Evolutionary conservation across 2,329 filamentous ascomycete species (phyloP).

Genomic region (Chrysoporthe austroafricana): DNA sequence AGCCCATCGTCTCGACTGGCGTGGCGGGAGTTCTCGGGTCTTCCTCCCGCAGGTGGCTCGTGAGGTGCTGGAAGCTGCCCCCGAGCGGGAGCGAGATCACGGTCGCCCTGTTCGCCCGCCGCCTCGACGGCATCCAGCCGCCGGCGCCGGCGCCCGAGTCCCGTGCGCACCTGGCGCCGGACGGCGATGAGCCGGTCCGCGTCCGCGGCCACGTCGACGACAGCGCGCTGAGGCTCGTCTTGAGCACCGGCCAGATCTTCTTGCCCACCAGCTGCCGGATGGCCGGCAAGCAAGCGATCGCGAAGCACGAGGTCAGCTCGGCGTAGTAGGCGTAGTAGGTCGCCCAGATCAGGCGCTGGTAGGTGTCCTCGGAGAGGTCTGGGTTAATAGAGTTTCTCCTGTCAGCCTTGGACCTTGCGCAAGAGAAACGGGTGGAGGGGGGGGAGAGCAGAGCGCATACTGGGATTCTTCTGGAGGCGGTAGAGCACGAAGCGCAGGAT

Average conservation of each 20-base stretch:
- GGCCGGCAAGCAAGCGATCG: conserved; percentile 21
- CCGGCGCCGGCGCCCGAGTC: background rate
- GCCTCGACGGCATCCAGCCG: background rate
- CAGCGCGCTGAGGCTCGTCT: conserved; percentile 7
- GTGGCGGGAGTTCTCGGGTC: background rate
- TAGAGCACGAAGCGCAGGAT: conserved; percentile 5
- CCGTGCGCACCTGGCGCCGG: background rate
- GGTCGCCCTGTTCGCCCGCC: background rate
- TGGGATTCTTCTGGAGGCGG: background rate
- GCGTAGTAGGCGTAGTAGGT: conserved; percentile 16
- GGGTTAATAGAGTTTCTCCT: background rate
- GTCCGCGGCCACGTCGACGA: conserved; percentile 3
- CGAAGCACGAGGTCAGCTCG: conserved; percentile 21
- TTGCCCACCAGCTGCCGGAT: conserved; percentile 20
- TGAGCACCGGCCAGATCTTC: conserved; percentile 17
- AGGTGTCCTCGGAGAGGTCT: conserved; percentile 4
- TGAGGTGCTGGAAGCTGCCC: conserved; percentile 11
- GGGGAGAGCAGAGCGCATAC: background rate
- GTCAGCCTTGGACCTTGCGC: background rate
- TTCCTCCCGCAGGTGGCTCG: background rate
- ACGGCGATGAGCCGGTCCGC: background rate
- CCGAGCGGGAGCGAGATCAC: conserved; percentile 3
- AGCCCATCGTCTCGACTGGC: background rate
- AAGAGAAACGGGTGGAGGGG: background rate
- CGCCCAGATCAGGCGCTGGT: conserved; percentile 17